These are phyloP conservation scores for Nicotiana rustica DNA, from an alignment of 305 asterid species.

Conservation along the genomic window DNA sequence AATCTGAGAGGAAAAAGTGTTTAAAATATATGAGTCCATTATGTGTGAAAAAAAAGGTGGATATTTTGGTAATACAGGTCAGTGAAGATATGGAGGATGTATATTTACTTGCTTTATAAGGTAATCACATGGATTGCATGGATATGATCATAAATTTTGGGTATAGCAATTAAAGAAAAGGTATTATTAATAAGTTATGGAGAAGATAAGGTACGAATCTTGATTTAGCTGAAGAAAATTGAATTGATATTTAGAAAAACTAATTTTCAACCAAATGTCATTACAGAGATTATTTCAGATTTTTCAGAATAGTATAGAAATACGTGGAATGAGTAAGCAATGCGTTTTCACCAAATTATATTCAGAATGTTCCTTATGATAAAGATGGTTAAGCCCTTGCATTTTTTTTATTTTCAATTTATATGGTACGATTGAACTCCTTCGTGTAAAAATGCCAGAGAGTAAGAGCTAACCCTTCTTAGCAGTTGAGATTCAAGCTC, in stretches of 20 bases:
- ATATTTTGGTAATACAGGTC: background rate
- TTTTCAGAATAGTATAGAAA: too few species aligned
- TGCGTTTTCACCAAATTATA: too few species aligned
- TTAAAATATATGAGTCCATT: background rate
- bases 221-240: background rate
- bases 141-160: background rate
- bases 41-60: background rate
- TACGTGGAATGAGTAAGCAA: too few species aligned
- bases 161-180: background rate
- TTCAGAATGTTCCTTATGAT: too few species aligned
- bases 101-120: background rate
- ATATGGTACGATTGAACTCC: too few species aligned
- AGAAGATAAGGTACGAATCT: background rate
- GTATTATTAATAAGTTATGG: background rate
- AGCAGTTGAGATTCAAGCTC: too few species aligned
- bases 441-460: too few species aligned
- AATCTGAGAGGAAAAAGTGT: background rate
- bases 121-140: conserved; percentile 2
- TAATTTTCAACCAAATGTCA: background rate
- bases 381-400: too few species aligned
- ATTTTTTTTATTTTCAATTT: too few species aligned
- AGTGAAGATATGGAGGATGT: background rate
- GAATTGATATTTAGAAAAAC: too few species aligned
- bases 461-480: too few species aligned
- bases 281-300: too few species aligned